Conservation (phyloP, 2,329 filamentous ascomycete genomes). For the Tolypocladium guangdongense region DNA sequence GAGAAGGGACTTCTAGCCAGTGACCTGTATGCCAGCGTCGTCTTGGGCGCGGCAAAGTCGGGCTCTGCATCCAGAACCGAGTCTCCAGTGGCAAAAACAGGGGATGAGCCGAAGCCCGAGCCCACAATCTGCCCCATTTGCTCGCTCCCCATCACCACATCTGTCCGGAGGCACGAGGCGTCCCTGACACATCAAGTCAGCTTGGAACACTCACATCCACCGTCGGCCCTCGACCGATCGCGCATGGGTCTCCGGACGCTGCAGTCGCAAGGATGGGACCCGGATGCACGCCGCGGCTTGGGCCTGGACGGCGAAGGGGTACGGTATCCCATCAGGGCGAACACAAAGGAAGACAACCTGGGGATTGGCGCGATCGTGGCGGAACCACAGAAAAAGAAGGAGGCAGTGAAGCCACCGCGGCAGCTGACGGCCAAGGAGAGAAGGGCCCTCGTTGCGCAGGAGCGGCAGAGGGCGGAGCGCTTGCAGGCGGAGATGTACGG, state of each 20-base stretch:
- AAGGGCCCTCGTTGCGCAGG: slow-evolving; percentile 31
- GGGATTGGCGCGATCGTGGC: slow-evolving; percentile 52
- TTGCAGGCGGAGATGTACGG: slow-evolving; percentile 63
- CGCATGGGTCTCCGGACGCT: slow-evolving; percentile 61
- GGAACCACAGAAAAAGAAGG: slow-evolving; percentile 25
- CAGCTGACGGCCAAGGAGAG: slow-evolving; percentile 47
- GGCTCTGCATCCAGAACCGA: slow-evolving; percentile 6
- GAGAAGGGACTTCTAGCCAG: slow-evolving; percentile 26
- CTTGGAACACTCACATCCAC: slow-evolving; percentile 58
- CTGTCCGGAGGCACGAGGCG: slow-evolving; percentile 37
- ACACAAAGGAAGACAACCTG: slow-evolving; percentile 60
- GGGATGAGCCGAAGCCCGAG: slow-evolving; percentile 1
- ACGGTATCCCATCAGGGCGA: slow-evolving; percentile 62
- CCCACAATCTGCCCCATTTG: slow-evolving; percentile 23
- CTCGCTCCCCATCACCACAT: slow-evolving; percentile 20
- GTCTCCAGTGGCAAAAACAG: slow-evolving; percentile 1
- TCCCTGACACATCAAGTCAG: slow-evolving; percentile 63
- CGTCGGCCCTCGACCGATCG: slow-evolving; percentile 58
- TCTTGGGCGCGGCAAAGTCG: slow-evolving; percentile 35
- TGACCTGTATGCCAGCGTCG: slow-evolving; percentile 57
- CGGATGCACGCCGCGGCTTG: slow-evolving; percentile 60
- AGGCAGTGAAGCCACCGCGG: slow-evolving; percentile 41
- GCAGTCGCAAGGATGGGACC: slow-evolving; percentile 61
- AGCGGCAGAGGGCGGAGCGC: slow-evolving; percentile 47
- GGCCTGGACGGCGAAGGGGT: slow-evolving; percentile 63